Evolutionary conservation across 83 land plant genomes (phyloP), one percentile per base, ranked within the genome.

Genomic region (Thuja plicata): DNA sequence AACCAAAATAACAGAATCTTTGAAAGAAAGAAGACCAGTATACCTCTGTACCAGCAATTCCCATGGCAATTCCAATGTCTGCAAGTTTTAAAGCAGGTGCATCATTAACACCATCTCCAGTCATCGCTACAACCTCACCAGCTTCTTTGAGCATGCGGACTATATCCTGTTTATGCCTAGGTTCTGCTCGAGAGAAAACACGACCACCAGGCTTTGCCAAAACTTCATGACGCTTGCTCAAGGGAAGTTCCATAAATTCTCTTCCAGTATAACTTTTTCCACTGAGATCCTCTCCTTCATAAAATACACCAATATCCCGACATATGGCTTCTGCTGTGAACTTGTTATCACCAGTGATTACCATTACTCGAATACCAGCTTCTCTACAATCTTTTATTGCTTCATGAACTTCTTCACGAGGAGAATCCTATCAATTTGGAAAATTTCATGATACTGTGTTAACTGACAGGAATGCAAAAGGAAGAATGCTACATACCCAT

Each of bases 41-140:
- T 91, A 93, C 94, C 94, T 92, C 94, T 86, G 95, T 93, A 84
- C 95, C 95, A 32, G 94, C 87, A 46, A 93, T 93, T 79, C 95
- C 95, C 95, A 93, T 93, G 50, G 95, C 94, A 38, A 93, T 87
- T 79, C 95, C 95, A 60, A 93, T 93, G 88, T 93, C 95, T 30
- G 95, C 95, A 81, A 93, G 94, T 82, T 93, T 93, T 78, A 93
- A 77, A 37, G 95, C 95, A 35, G 95, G 95, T 60, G 95, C 95
- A 93, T 93, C 95, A 89, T 93, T 93, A 43, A 93, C 95, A 82
- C 95, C 95, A 88, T 93, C 95, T 77, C 95, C 95, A 48, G 95
- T 93, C 95, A 93, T 93, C 24, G 95, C 95, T 3, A 93, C 95
- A 13, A 93, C 89, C 86, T 93, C 94, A 6, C 94, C 95, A 38